Evolutionary conservation across 2,329 filamentous ascomycete species (phyloP).

Genomic region (Trematosphaeria pertusa): DNA sequence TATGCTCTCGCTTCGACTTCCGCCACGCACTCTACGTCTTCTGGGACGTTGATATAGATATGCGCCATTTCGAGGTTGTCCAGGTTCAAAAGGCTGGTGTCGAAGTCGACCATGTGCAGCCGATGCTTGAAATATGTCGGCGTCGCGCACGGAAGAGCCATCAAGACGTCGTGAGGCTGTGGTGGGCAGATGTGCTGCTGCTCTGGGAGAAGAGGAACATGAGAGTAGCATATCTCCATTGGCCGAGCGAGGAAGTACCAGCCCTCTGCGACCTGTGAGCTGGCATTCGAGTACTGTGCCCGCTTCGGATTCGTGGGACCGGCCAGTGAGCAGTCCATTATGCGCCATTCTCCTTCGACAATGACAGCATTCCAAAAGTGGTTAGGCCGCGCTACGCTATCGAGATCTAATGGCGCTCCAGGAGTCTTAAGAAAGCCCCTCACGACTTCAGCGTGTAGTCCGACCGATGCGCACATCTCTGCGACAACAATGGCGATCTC

Average conservation of each 20-base stretch:
- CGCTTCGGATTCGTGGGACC: conserved; percentile 88
- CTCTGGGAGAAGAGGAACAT: conserved; percentile 83
- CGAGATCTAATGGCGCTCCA: conserved; percentile 76
- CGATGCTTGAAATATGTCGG: conserved; percentile 86
- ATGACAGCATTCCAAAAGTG: conserved; percentile 98
- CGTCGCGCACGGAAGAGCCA: conserved; percentile 85
- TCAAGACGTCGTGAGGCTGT: conserved; percentile 81
- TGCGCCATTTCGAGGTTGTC: conserved; percentile 95
- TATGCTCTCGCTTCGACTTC: conserved; percentile 88
- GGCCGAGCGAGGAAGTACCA: conserved; percentile 96
- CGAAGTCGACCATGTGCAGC: conserved; percentile 84
- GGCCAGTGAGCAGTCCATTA: conserved; percentile 92
- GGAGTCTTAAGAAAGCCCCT: conserved; percentile 90
- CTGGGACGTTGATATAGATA: conserved; percentile 83
- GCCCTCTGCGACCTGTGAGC: conserved; percentile 73
- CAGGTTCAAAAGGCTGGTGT: conserved; percentile 83
- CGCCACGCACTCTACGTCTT: conserved; percentile 89
- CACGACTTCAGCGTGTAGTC: conserved; percentile 85
- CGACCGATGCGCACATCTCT: conserved; percentile 93
- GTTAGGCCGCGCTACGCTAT: conserved; percentile 84
- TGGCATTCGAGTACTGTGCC: conserved; percentile 75
- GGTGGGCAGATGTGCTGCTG: conserved; percentile 95
- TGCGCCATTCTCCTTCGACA: conserved; percentile 93
- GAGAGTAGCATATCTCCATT: conserved; percentile 91
- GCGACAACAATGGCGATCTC: conserved; percentile 88